Percentiles rank a stretch among this genome's conserved stretches.
Conservation (phyloP, 164 flowering plant genomes). For the Stephania cephalantha region DNA sequence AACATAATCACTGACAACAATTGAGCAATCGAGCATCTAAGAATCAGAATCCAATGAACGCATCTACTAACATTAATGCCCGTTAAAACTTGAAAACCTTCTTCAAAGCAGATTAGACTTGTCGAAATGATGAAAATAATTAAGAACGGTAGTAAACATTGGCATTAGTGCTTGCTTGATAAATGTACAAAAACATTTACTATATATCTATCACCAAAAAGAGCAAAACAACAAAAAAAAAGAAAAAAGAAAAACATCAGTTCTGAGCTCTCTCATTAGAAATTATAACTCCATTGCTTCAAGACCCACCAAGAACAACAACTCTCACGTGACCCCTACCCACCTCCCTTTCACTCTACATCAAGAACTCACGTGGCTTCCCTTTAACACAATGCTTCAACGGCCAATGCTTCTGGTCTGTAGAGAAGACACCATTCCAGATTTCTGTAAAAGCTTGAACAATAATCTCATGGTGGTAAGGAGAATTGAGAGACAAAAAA, state of each 20-base stretch:
- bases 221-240: too few relatives aligned
- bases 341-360: conserved; percentile 1
- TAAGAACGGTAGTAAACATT: background rate
- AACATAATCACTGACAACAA: too few relatives aligned
- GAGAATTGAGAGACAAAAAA: conserved; percentile 54
- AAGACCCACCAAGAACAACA: conserved; percentile 1
- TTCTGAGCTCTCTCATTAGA: too few relatives aligned
- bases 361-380: conserved; percentile 3
- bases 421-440: conserved; percentile 41
- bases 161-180: conserved; percentile 14
- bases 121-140: background rate
- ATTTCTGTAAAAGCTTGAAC: conserved; percentile 54
- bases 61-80: background rate
- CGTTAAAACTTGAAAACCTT: background rate
- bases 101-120: background rate
- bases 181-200: conserved; percentile 12
- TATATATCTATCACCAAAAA: too few relatives aligned
- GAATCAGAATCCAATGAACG: background rate
- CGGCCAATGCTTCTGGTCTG: background rate
- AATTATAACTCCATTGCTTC: too few relatives aligned
- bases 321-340: conserved; percentile 15
- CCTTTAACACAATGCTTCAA: background rate
- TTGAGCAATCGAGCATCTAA: too few relatives aligned
- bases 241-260: too few relatives aligned
- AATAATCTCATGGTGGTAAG: conserved; percentile 46